A percentile compares a stretch with the other conserved stretches of the same genome.
Conservation (phyloP, 441 rosid genomes). For the Erysimum cheiri region DNA sequence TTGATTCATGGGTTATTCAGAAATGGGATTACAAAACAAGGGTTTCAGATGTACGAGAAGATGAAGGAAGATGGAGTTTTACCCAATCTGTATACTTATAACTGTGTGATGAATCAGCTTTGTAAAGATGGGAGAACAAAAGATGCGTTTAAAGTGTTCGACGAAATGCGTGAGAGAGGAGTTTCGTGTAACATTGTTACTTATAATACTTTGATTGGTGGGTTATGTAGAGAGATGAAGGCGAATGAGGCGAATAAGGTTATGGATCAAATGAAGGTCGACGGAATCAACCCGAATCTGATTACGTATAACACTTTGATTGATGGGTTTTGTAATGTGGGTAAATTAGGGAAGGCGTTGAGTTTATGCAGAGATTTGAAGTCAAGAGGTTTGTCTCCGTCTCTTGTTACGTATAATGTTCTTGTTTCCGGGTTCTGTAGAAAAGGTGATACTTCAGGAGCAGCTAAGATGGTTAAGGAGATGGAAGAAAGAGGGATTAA, state of each 20-base stretch:
- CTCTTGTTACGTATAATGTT: constrained; percentile 66
- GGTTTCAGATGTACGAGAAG: constrained; percentile 64
- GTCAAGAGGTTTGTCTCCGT: constrained; percentile 61
- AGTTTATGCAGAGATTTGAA: constrained; percentile 57
- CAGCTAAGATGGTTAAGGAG: constrained; percentile 61
- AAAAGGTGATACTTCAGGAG: constrained; percentile 49
- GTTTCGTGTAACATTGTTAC: constrained; percentile 63
- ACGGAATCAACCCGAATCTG: constrained; percentile 60
- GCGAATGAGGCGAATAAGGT: constrained; percentile 61
- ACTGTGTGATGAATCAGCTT: constrained; percentile 57
- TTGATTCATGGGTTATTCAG: constrained; percentile 72
- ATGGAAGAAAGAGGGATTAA: constrained; percentile 80
- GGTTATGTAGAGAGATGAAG: constrained; percentile 57
- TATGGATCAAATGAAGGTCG: constrained; percentile 52
- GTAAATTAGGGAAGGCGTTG: constrained; percentile 55
- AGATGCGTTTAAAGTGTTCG: constrained; percentile 60
- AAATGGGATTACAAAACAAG: constrained; percentile 58
- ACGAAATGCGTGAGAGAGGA: constrained; percentile 76
- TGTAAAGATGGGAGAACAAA: constrained; percentile 55
- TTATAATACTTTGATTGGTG: constrained; percentile 63
- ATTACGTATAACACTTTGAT: constrained; percentile 68
- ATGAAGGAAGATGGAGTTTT: constrained; percentile 63
- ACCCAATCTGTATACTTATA: constrained; percentile 66
- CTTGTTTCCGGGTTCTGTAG: constrained; percentile 62
- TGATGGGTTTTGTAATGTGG: constrained; percentile 59